Percentiles rank a stretch among this genome's conserved stretches.
Evolutionary conservation across 768 basidiomycete genomes (phyloP).

Genomic region (Russula earlei): DNA sequence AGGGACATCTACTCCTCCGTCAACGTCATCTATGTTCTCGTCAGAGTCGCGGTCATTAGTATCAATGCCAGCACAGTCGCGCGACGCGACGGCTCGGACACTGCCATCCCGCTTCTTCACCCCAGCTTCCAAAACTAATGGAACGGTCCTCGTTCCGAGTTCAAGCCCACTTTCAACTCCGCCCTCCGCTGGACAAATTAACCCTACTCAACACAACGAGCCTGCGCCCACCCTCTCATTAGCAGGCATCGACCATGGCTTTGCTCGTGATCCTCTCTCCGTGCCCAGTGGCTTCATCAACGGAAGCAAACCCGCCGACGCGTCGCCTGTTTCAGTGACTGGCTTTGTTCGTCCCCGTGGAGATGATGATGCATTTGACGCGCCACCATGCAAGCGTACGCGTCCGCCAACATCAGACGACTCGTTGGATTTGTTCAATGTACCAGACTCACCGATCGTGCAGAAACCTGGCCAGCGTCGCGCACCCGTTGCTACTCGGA

Average conservation of each 20-base stretch:
- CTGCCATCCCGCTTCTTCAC: slow-evolving; percentile 51
- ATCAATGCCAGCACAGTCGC: slow-evolving; percentile 53
- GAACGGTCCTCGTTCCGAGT: slow-evolving; percentile 63
- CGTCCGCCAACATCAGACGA: slow-evolving; percentile 35
- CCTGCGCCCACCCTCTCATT: slow-evolving; percentile 33
- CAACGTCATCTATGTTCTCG: slow-evolving; percentile 21
- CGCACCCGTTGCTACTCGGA: slow-evolving; percentile 28
- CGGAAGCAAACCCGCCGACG: slow-evolving; percentile 33
- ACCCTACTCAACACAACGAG: slow-evolving; percentile 30
- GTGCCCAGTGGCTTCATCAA: slow-evolving; percentile 15
- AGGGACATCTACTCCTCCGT: slow-evolving; percentile 15
- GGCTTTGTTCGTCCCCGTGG: slow-evolving; percentile 32
- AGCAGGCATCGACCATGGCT: slow-evolving; percentile 29
- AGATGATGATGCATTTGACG: slow-evolving; percentile 33
- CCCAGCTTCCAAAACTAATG: slow-evolving; percentile 37
- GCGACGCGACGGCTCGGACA: slow-evolving; percentile 49
- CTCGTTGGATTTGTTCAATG: slow-evolving; percentile 30
- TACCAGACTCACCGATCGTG: slow-evolving; percentile 51
- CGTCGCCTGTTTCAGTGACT: slow-evolving; percentile 40
- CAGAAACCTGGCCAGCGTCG: slow-evolving; percentile 44
- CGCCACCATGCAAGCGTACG: slow-evolving; percentile 68
- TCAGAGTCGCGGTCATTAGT: slow-evolving; percentile 21
- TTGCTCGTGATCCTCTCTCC: slow-evolving; percentile 7
- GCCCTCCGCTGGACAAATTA: slow-evolving; percentile 31
- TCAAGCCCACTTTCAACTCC: slow-evolving; percentile 55